Evolutionary conservation across 2,329 filamentous ascomycete genomes (phyloP).

Genomic region (Fusarium sp.): DNA sequence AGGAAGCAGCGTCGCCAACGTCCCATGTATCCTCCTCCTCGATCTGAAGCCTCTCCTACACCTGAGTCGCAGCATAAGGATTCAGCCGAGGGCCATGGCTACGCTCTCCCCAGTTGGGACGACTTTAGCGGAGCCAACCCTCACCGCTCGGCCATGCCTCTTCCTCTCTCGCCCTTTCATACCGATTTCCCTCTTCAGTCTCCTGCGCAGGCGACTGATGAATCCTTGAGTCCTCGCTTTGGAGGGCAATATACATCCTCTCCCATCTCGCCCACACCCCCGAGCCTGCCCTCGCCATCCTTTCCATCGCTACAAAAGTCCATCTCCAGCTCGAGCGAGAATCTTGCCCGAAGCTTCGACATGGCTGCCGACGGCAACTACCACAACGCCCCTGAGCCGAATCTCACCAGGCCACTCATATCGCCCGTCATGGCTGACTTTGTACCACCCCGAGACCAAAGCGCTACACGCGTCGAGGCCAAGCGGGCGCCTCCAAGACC

Average conservation of each 20-base stretch:
- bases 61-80: conserved; percentile 3
- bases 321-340: conserved; percentile 49
- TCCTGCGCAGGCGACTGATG: conserved; percentile 22
- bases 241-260: conserved; percentile 42
- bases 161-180: conserved; percentile 49
- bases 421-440: conserved; percentile 49
- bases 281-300: conserved; percentile 52
- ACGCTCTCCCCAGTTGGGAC: conserved; percentile 44
- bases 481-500: conserved; percentile 50
- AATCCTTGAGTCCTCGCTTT: conserved; percentile 21
- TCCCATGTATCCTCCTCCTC: conserved; percentile 38
- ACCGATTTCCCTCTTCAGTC: conserved; percentile 22
- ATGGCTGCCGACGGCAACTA: conserved; percentile 32
- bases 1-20: conserved; percentile 39
- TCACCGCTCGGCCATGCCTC: conserved; percentile 51
- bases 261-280: conserved; percentile 45
- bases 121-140: conserved; percentile 45
- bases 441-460: conserved; percentile 31
- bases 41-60: conserved; percentile 16
- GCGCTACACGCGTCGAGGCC: conserved; percentile 45
- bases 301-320: conserved; percentile 51
- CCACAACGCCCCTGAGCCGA: conserved; percentile 1
- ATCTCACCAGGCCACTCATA: conserved; percentile 40
- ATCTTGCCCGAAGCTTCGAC: conserved; percentile 49
- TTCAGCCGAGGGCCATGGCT: conserved; percentile 14